Conservation (phyloP, 1,284 basidiomycete genomes). For the Ganoderma boninense region DNA sequence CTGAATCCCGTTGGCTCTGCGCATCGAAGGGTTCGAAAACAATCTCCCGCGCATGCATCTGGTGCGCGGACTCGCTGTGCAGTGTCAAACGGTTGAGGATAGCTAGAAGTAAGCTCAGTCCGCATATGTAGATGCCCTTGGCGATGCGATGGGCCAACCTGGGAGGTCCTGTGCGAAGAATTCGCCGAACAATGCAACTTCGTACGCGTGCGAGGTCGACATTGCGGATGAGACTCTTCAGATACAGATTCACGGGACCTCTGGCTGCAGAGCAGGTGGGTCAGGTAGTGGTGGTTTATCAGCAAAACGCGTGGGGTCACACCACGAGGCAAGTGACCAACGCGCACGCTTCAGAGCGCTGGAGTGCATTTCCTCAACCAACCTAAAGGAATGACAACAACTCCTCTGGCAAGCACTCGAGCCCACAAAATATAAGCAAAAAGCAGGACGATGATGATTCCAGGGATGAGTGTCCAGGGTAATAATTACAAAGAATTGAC, state of each 20-base stretch:
- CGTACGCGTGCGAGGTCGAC: slow-evolving; percentile 61
- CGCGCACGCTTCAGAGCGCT: background rate
- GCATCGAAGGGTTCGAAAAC: slow-evolving; percentile 79
- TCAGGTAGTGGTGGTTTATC: background rate
- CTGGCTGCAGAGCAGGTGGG: background rate
- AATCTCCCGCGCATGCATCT: slow-evolving; percentile 75
- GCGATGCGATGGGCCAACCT: slow-evolving; percentile 24
- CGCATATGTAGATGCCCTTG: background rate
- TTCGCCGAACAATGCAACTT: slow-evolving; percentile 81
- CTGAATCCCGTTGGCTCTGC: slow-evolving; percentile 62
- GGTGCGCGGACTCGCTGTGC: slow-evolving; percentile 74
- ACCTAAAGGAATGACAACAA: background rate
- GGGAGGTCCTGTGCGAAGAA: slow-evolving; percentile 57
- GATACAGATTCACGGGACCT: background rate
- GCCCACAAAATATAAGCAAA: background rate
- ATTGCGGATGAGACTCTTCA: background rate
- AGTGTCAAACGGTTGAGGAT: slow-evolving; percentile 81
- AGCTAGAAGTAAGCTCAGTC: slow-evolving; percentile 49
- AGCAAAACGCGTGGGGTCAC: slow-evolving; percentile 7
- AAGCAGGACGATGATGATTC: background rate
- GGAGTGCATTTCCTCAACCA: background rate
- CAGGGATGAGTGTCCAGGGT: background rate
- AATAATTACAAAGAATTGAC: slow-evolving; percentile 22
- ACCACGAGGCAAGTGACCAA: slow-evolving; percentile 7
- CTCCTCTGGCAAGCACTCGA: background rate